A percentile compares a stretch with the other conserved stretches of the same genome.
Evolutionary conservation across 768 basidiomycete genomes (phyloP).

Genomic region (Ephemerocybe angulata): DNA sequence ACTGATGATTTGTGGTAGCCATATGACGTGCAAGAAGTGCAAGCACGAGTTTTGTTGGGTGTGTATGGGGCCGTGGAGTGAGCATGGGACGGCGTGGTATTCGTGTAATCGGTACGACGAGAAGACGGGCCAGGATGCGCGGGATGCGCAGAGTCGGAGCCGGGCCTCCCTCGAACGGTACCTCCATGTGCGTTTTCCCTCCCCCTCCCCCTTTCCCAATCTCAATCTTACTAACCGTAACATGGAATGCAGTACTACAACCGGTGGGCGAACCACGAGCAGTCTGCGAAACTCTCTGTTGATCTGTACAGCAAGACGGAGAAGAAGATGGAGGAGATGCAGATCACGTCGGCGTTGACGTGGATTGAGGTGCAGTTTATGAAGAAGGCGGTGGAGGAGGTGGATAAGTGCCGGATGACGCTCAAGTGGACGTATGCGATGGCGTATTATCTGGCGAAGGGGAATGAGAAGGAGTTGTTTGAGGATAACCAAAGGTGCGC

Average conservation of each 20-base stretch:
- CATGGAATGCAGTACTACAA: constrained; percentile 82
- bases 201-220: constrained; percentile 5
- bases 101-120: constrained; percentile 98
- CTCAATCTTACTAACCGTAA: neutral
- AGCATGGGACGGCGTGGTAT: constrained; percentile 97
- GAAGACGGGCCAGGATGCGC: constrained; percentile 79
- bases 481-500: constrained; percentile 92
- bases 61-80: constrained; percentile 98
- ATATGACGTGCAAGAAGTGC: constrained; percentile 99
- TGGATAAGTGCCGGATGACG: constrained; percentile 86
- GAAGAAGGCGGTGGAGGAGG: constrained; percentile 95
- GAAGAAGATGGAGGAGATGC: constrained; percentile 99
- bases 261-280: constrained; percentile 99
- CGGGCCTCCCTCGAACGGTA: constrained; percentile 93
- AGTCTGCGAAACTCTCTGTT: constrained; percentile 93
- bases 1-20: constrained; percentile 73
- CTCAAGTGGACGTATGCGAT: constrained; percentile 99
- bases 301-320: constrained; percentile 94
- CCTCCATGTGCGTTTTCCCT: constrained; percentile 69
- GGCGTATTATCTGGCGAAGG: constrained; percentile 91
- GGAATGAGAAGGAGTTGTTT: constrained; percentile 92
- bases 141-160: constrained; percentile 87
- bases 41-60: constrained; percentile 99
- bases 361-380: constrained; percentile 99
- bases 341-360: constrained; percentile 82